These are phyloP conservation scores for Bathelium albidoporum DNA, from an alignment of 495 filamentous ascomycete species.

Conservation along the genomic window DNA sequence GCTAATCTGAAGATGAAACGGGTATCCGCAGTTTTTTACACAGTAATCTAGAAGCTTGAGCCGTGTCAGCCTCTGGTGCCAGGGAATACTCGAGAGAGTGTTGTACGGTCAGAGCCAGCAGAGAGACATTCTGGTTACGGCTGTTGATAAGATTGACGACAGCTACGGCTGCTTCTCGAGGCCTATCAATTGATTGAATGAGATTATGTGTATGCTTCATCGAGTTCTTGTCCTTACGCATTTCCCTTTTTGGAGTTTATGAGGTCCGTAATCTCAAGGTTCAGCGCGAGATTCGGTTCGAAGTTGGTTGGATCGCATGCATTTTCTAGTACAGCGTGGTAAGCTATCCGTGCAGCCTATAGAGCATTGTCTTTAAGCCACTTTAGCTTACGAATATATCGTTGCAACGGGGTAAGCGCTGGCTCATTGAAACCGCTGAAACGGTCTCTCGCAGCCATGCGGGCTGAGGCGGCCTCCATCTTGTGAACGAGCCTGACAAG, in stretches of 20 bases:
- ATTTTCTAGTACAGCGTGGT: slow-evolving; percentile 46
- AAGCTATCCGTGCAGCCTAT: slow-evolving; percentile 5
- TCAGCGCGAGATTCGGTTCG: slow-evolving; percentile 91
- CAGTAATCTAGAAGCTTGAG: slow-evolving; percentile 84
- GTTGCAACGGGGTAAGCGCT: slow-evolving; percentile 73
- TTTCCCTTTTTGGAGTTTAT: slow-evolving; percentile 98
- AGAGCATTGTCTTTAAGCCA: not conserved
- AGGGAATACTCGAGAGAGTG: not conserved
- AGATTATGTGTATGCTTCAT: not conserved
- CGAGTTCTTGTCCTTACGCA: slow-evolving; percentile 45
- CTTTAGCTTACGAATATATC: slow-evolving; percentile 64
- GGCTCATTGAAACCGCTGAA: slow-evolving; percentile 74
- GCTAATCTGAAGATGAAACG: slow-evolving; percentile 95
- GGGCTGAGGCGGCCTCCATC: slow-evolving; percentile 90
- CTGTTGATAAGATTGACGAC: slow-evolving; percentile 94
- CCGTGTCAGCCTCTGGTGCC: slow-evolving; percentile 17
- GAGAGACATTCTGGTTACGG: slow-evolving; percentile 86
- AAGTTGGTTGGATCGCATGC: slow-evolving; percentile 94
- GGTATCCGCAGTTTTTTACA: slow-evolving; percentile 99
- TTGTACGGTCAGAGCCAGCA: slow-evolving; percentile 60
- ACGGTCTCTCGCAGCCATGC: slow-evolving; percentile 91
- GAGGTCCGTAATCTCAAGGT: slow-evolving; percentile 91
- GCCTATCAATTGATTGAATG: slow-evolving; percentile 34
- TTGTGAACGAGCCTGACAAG: not conserved
- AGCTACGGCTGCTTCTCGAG: slow-evolving; percentile 87